These are phyloP conservation scores for Calocybe cyanea DNA, from an alignment of 768 basidiomycete species.

Conservation along the genomic window DNA sequence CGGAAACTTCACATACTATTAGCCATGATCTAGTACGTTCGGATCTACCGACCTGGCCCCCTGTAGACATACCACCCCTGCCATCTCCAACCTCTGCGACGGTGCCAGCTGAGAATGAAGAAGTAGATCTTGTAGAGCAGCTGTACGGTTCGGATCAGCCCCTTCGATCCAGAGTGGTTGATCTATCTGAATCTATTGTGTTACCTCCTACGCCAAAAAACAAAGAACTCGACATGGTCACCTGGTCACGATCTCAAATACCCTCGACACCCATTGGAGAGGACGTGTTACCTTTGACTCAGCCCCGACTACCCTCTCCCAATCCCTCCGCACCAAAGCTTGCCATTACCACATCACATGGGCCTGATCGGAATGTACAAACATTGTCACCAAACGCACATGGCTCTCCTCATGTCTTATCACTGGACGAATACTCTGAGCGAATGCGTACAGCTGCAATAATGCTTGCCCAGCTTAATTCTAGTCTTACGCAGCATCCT, in stretches of 20 bases:
- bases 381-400: constrained; percentile 13
- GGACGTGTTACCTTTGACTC: constrained; percentile 12
- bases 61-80: constrained; percentile 20
- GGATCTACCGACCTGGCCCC: constrained; percentile 19
- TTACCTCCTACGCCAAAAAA: constrained; percentile 83
- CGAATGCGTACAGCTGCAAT: constrained; percentile 98
- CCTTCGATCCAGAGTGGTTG: constrained; percentile 63
- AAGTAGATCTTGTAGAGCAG: constrained; percentile 97
- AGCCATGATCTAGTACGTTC: constrained; percentile 26
- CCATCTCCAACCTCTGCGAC: constrained; percentile 19
- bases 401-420: constrained; percentile 39
- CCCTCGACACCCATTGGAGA: constrained; percentile 32
- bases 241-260: constrained; percentile 68
- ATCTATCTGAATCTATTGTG: constrained; percentile 82
- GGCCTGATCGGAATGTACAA: constrained; percentile 10
- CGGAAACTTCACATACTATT: constrained; percentile 19
- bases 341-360: constrained; percentile 3
- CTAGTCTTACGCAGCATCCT: constrained; percentile 58
- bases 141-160: constrained; percentile 80
- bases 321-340: constrained; percentile 5
- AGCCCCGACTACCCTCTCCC: constrained; percentile 8
- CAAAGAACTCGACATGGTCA: constrained; percentile 79
- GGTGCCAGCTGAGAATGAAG: constrained; percentile 58
- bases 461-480: constrained; percentile 96
- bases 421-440: constrained; percentile 96